Evolutionary conservation across 805 yeast genomes (phyloP), one percentile per base, ranked within the genome.

Genomic region (Ogataea sp.): DNA sequence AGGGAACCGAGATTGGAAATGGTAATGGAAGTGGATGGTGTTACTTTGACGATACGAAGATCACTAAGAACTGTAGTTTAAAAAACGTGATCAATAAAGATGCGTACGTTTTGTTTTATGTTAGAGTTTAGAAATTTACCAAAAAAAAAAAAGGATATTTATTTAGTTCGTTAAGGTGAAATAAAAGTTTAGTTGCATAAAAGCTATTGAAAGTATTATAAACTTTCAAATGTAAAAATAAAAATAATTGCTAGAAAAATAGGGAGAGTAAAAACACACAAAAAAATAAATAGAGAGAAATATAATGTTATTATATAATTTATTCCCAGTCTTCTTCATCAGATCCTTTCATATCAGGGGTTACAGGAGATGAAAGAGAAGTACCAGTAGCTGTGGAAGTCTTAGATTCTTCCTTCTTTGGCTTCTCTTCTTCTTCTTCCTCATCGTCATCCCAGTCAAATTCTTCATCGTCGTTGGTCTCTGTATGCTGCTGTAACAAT

Each of bases 91-190:
- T 83, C 34, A 82, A 82, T 47, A 65, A 71, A 36, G 83, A 82
- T 58, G 96, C 95, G 5, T 88, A 88, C 57, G 87, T 93, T 33
- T 62, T 88, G 43, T 87, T 88, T 58, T 87, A 83, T 54, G 73
- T 71, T 43, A 67, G 87, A 28, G 57, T 55, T 9, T 51, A 36
- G 39, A n/a, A 33, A 13, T 6, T n/a, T 29, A 29, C 4, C 6
- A 29, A 16, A 15, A 29, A 4, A 6, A 15, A 13, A 14, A 29
- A 6, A 4, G 11, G 5, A 15, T 15, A 13, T 29, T 29, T 13
- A 15, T 15, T 5, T 32, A 30, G n/a, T n/a, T n/a, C n/a, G n/a
- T n/a, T 13, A 26, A 9, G 14, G 23, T 10, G 8, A 18, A 18
- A 8, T 18, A 30, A 9, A 9, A 30, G 8, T 8, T 18, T 18